Conservation (phyloP, 495 filamentous ascomycete genomes). For the Hypoxylon fuscum region DNA sequence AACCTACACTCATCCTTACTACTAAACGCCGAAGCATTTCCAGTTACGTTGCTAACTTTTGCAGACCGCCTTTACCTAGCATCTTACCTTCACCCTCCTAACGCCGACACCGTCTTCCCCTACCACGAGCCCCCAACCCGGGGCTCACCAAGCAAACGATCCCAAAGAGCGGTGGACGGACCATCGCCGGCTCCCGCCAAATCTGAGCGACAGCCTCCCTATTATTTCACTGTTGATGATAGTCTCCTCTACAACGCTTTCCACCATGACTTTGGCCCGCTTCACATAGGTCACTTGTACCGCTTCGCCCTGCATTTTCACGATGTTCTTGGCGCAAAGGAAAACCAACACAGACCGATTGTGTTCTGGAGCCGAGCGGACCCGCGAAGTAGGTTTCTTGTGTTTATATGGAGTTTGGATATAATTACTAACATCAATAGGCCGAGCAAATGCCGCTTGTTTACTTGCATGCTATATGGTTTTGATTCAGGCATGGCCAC, state of each 20-base stretch:
- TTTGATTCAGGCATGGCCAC: constrained; percentile 97
- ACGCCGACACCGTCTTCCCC: constrained; percentile 84
- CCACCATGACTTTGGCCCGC: constrained; percentile 96
- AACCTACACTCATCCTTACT: constrained; percentile 32
- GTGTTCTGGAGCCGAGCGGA: constrained; percentile 96
- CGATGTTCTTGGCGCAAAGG: constrained; percentile 87
- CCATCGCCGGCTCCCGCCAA: constrained; percentile 54
- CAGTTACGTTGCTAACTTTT: constrained; percentile 47
- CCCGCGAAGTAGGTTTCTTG: constrained; percentile 73
- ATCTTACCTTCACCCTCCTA: constrained; percentile 85
- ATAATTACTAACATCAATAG: constrained; percentile 49
- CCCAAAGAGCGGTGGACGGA: constrained; percentile 69
- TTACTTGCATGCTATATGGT: constrained; percentile 97
- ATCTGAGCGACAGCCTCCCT: constrained; percentile 65
- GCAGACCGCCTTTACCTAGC: constrained; percentile 94
- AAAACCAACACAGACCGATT: constrained; percentile 79
- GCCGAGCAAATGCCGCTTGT: constrained; percentile 95
- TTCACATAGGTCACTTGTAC: constrained; percentile 97
- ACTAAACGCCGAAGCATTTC: constrained; percentile 24
- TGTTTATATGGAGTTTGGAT: background rate
- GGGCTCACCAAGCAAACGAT: constrained; percentile 76
- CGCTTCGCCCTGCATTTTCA: constrained; percentile 94
- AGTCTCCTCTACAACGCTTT: constrained; percentile 96
- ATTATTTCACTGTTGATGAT: constrained; percentile 96
- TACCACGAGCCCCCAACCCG: constrained; percentile 68